A percentile compares a stretch with the other conserved stretches of the same genome.
phyloP scores from a whole-genome alignment of 2,329 filamentous ascomycete genomes.

The Chaetomiaceae sp. region DNA sequence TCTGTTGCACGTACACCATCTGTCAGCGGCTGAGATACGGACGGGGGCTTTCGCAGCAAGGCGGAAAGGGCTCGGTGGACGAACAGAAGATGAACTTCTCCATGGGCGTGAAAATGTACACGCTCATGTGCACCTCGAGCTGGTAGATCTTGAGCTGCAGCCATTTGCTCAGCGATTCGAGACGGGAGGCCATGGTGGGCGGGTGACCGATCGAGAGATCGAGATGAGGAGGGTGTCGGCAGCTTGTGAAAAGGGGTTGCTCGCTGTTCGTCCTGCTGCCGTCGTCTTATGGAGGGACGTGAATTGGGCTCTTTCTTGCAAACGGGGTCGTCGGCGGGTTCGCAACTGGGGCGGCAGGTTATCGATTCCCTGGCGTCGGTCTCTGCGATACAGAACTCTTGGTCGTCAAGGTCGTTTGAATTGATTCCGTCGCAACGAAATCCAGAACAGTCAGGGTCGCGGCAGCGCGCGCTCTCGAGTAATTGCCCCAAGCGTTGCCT shows the following conservation, averaged over 20 bases:
- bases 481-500: background rate
- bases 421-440: background rate
- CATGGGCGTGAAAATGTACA: constrained; percentile 95
- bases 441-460: background rate
- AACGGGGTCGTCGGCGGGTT: too few relatives aligned
- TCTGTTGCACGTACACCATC: too few relatives aligned
- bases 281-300: too few relatives aligned
- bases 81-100: constrained; percentile 97
- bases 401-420: too few relatives aligned
- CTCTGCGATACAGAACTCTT: too few relatives aligned
- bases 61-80: constrained; percentile 31
- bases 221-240: background rate
- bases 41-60: too few relatives aligned
- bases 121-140: constrained; percentile 91
- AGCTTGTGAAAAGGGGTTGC: background rate
- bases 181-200: constrained; percentile 36
- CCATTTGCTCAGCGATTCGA: constrained; percentile 66
- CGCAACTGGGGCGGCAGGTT: too few relatives aligned
- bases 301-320: too few relatives aligned
- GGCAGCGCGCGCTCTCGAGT: background rate
- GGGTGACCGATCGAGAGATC: background rate
- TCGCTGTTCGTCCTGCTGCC: background rate
- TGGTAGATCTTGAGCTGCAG: constrained; percentile 94
- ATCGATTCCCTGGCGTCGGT: too few relatives aligned
- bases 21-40: too few relatives aligned